Percentiles rank a stretch among this genome's conserved stretches.
Conservation (phyloP, 1,284 basidiomycete genomes). For the Stygiomarasmius scandens region DNA sequence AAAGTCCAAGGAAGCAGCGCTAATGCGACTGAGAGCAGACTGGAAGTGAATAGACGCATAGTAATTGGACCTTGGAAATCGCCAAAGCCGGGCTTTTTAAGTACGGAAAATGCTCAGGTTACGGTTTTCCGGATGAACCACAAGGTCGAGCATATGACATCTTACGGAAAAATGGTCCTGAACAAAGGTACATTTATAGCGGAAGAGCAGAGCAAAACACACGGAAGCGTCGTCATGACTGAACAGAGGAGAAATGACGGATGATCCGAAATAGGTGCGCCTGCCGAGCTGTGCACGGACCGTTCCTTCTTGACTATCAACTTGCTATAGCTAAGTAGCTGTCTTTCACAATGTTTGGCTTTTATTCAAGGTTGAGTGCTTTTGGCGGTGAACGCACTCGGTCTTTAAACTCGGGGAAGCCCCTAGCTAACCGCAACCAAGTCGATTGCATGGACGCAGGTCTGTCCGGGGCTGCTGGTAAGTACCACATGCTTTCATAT, state of each 20-base stretch:
- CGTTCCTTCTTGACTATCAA: background rate
- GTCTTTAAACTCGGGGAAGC: slow-evolving; percentile 1
- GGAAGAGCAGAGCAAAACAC: too few relatives aligned
- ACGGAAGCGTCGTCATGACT: background rate
- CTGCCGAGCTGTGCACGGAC: background rate
- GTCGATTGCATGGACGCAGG: slow-evolving; percentile 34
- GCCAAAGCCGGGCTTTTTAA: too few relatives aligned
- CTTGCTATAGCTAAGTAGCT: background rate
- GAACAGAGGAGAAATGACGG: background rate
- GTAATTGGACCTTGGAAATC: background rate
- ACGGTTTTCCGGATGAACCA: too few relatives aligned
- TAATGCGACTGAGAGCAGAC: background rate
- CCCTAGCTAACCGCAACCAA: slow-evolving; percentile 17
- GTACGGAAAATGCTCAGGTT: too few relatives aligned
- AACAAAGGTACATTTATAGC: too few relatives aligned
- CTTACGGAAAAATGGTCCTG: too few relatives aligned
- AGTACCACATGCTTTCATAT: slow-evolving; percentile 2
- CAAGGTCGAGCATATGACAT: too few relatives aligned
- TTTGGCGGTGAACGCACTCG: background rate
- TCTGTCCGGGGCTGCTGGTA: slow-evolving; percentile 32
- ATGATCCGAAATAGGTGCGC: background rate
- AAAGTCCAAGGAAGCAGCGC: background rate
- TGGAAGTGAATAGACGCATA: background rate
- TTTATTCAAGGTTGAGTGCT: background rate
- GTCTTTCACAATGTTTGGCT: background rate